Conservation (phyloP, 768 basidiomycete species). For the Suillus subluteus region DNA sequence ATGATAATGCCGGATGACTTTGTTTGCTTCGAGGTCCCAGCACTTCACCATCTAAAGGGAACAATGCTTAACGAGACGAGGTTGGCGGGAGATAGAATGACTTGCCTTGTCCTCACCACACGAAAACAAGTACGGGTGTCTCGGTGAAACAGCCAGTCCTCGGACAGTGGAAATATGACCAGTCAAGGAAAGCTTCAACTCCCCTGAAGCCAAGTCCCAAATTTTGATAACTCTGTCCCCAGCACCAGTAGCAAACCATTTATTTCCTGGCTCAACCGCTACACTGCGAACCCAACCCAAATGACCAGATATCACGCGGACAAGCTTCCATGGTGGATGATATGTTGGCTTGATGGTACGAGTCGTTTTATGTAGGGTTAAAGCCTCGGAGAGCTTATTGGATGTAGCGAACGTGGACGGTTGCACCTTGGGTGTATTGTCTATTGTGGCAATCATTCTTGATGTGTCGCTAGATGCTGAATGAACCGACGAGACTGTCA, state of each 20-base stretch:
- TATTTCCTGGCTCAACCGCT: conserved; percentile 96
- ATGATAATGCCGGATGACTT: conserved; percentile 98
- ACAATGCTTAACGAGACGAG: conserved; percentile 2
- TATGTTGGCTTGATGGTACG: conserved; percentile 94
- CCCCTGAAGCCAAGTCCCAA: conserved; percentile 98
- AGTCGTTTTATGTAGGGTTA: conserved; percentile 91
- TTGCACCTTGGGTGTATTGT: conserved; percentile 67
- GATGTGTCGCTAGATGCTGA: conserved; percentile 51
- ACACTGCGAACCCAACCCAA: conserved; percentile 97
- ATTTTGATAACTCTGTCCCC: conserved; percentile 99
- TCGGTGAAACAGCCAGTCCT: conserved; percentile 86
- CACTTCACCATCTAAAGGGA: conserved; percentile 95
- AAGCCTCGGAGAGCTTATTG: conserved; percentile 79
- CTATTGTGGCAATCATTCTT: conserved; percentile 72
- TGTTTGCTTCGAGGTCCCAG: conserved; percentile 99
- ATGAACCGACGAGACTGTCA: conserved; percentile 19
- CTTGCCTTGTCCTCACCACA: conserved; percentile 96
- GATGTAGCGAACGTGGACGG: conserved; percentile 73
- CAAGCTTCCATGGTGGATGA: conserved; percentile 95
- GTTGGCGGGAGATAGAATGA: neutral
- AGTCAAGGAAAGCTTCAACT: conserved; percentile 93
- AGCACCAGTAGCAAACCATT: conserved; percentile 98
- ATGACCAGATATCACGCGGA: conserved; percentile 96
- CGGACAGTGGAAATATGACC: conserved; percentile 98
- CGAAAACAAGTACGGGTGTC: conserved; percentile 97